Base-by-base conservation (phyloP, 805 yeast species). In the Metschnikowia vanudenii region DNA sequence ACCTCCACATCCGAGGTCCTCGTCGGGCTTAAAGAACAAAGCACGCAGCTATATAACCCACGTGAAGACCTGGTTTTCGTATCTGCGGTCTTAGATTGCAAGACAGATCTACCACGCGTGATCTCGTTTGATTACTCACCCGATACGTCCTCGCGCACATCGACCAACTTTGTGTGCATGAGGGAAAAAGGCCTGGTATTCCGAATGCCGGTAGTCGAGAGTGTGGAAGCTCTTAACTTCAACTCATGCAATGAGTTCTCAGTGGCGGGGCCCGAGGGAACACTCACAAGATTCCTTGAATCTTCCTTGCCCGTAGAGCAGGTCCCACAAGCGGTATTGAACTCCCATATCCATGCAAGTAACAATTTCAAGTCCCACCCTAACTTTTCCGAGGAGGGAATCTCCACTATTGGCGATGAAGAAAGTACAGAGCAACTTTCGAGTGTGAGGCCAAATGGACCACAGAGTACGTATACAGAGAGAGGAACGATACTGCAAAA, bases 181-280 rank as follows among this genome's bases (percentile, higher is more conserved):
- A 73, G 97, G 53, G 95, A 88, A 57, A 86, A 96, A 1, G 97
- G 97, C 3, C 84, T 88, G 43, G 82, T 90, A 0, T 90, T 86
- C 64, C 74, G 85, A 47, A 87, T 87, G 91, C 78, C 84, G 0
- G 86, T 84, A 0, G 66, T 72, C 1, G 92, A 87, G 59, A 78
- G 85, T 41, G 82, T 82, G 28, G 80, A 81, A 31, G 73, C 82
- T 8, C 61, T 85, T 8, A 72, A 70, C 13, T 85, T 90, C 64
- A 86, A 82, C 54, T 80, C 92, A 0, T 77, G 73, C 55, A 86
- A 86, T 57, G 88, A 84, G 45, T 64, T 86, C 30, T 69, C 83
- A 3, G 67, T 82, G 37, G 69, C 82, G 2, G 88, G 87, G 0
- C 75, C 82, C 1, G 70, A 67, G 47, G 88, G 87, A 0, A 70